Evolutionary conservation across 1,284 basidiomycete genomes (phyloP), one percentile per base, ranked within the genome.

Genomic region (Leccinum laetum): DNA sequence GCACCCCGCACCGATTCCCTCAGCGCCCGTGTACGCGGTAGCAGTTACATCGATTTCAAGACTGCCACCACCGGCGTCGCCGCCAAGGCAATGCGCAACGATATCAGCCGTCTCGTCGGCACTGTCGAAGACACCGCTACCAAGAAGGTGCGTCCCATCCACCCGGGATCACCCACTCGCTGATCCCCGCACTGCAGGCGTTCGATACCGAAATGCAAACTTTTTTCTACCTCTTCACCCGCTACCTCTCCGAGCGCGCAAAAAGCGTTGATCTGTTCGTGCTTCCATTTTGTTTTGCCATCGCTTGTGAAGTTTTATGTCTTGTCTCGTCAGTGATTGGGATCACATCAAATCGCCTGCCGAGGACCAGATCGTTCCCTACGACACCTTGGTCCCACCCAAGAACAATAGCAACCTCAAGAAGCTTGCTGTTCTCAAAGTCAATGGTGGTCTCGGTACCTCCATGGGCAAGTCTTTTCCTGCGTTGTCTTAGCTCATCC

Each of bases 121-220:
- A 90, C 89, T 69, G 91, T 95, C 75, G 83, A 88, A 69, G 94
- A 98, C 74, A 85, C 87, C 52, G 79, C 83, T 58, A 90, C 91
- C 68, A 93, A 92, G 82, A 94, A 93, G 89, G 96, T 95, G 68
- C 68, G 86, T 76, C 61, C 26, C 11, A 18, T 44, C 37, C 61
- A 46, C 21, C 32, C 62, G 4, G 58, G 39, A 26, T 46, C 63
- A 21, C 60, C 55, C 61, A 61, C 35, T 58, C 64, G 16, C 61
- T 67, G 59, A 76, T 68, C 59, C n/a, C n/a, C 29, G 7, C 41
- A 44, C 62, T 63, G 63, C 64, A 97, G 94, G 92, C 92, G 18
- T 99, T 99, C 81, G 95, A 98, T 79, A 92, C 91, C 57, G 96
- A 99, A 83, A 99, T 99, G 98, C 93, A 97, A 76, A 91, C 93